These are phyloP conservation scores for Pythium sp. DNA, from an alignment of 352 stramenopile species.

Conservation along the genomic window DNA sequence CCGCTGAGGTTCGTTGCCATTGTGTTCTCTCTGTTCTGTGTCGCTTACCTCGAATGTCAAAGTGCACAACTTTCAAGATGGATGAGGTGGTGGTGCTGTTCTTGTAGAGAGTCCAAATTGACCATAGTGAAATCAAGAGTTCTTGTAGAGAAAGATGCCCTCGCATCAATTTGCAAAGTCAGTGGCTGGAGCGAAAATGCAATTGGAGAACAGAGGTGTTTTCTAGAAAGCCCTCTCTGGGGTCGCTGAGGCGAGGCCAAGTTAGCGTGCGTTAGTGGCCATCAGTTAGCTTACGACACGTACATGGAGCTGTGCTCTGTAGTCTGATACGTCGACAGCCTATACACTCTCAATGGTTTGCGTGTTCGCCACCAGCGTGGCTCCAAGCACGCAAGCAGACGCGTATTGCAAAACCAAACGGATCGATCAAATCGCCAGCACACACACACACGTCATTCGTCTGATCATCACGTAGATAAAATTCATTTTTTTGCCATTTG, in stretches of 20 bases:
- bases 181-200: neutral
- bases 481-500: conserved; percentile 2
- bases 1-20: conserved; percentile 15
- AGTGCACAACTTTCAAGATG: neutral
- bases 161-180: neutral
- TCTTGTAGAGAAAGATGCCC: conserved; percentile 33
- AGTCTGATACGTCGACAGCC: neutral
- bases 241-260: too few relatives aligned
- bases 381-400: neutral
- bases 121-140: conserved; percentile 7
- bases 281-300: too few relatives aligned
- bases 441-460: neutral
- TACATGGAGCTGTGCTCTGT: neutral
- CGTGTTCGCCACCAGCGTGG: neutral
- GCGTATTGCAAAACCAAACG: neutral
- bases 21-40: neutral
- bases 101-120: neutral
- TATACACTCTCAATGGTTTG: too few relatives aligned
- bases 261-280: too few relatives aligned
- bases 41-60: neutral
- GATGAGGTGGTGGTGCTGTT: conserved; percentile 3
- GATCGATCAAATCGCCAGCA: neutral
- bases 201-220: neutral
- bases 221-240: neutral
- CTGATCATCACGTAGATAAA: conserved; percentile 9